Evolutionary conservation across 225 moss, liverwort and hornwort genomes (phyloP).

Genomic region (Neckera pumila): DNA sequence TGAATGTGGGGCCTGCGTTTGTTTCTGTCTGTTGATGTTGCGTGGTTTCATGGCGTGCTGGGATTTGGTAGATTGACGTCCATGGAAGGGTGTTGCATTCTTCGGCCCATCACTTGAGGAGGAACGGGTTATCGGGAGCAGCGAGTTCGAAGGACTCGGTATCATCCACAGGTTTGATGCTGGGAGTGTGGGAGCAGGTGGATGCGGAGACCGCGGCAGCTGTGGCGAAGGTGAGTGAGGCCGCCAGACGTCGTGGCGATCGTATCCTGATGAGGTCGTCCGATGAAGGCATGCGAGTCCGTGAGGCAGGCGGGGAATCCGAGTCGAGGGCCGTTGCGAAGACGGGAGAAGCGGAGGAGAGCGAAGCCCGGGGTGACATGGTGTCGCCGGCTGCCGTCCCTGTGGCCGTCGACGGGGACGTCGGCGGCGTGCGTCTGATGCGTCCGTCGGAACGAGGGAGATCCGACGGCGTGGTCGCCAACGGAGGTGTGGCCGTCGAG

Average conservation of each 20-base stretch:
- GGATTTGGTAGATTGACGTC: conserved; percentile 7
- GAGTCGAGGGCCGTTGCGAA: not conserved
- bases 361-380: not conserved
- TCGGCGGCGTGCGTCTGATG: not conserved
- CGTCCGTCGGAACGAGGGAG: not conserved
- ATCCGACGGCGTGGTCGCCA: not conserved
- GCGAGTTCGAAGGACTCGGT: conserved; percentile 1
- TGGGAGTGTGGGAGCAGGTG: conserved; percentile 35
- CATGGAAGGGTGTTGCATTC: not conserved
- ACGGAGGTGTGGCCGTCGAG: not conserved
- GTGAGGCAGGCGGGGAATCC: not conserved
- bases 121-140: conserved; percentile 30
- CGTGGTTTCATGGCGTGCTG: conserved; percentile 1
- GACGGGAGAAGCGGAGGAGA: not conserved
- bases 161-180: conserved; percentile 25
- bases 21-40: not conserved
- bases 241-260: conserved; percentile 58
- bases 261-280: conserved; percentile 31
- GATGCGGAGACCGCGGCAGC: conserved; percentile 58
- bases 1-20: not conserved
- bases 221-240: conserved; percentile 58
- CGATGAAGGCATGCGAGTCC: not conserved
- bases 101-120: not conserved
- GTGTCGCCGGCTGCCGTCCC: not conserved
- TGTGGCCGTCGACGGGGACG: not conserved